These are phyloP conservation scores for Ascocoryne sarcoides DNA, from an alignment of 2,329 filamentous ascomycete genomes.

Conservation along the genomic window DNA sequence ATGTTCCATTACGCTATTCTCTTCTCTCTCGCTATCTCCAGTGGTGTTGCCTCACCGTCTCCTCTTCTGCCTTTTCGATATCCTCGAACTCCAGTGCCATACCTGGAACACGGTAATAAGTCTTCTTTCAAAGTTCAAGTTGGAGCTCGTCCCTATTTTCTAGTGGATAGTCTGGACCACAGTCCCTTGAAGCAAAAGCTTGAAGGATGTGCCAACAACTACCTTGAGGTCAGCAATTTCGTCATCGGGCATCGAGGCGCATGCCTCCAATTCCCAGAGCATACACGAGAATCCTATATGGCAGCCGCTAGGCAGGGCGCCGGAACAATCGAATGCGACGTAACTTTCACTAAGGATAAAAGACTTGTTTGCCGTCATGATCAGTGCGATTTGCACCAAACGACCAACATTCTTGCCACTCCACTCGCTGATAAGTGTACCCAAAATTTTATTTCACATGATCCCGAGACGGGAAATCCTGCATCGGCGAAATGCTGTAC, in stretches of 20 bases:
- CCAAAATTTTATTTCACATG: constrained; percentile 11
- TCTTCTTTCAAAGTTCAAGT: no score
- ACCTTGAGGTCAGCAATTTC: constrained; percentile 8
- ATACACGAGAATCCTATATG: constrained; percentile 13
- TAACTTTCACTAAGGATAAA: constrained; percentile 16
- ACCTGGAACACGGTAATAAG: no score
- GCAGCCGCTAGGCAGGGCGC: constrained; percentile 17
- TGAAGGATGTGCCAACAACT: constrained; percentile 13
- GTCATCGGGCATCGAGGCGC: constrained; percentile 17
- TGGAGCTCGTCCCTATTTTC: constrained; percentile 15
- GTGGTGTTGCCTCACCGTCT: no score
- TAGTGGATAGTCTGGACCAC: constrained; percentile 16
- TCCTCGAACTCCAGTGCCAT: no score
- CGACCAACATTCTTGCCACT: constrained; percentile 15
- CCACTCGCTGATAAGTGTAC: constrained; percentile 15
- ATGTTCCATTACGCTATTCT: no score
- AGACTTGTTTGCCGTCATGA: constrained; percentile 17
- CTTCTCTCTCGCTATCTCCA: no score
- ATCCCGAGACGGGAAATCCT: constrained; percentile 5
- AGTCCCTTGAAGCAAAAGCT: constrained; percentile 14
- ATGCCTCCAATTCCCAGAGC: constrained; percentile 16
- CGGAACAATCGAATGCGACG: constrained; percentile 18
- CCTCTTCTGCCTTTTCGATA: no score
- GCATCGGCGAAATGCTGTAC: constrained; percentile 17
- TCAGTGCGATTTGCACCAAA: constrained; percentile 17